These are phyloP conservation scores for Candida tropicalis DNA, from an alignment of 1,139 yeast genomes.

Conservation along the genomic window DNA sequence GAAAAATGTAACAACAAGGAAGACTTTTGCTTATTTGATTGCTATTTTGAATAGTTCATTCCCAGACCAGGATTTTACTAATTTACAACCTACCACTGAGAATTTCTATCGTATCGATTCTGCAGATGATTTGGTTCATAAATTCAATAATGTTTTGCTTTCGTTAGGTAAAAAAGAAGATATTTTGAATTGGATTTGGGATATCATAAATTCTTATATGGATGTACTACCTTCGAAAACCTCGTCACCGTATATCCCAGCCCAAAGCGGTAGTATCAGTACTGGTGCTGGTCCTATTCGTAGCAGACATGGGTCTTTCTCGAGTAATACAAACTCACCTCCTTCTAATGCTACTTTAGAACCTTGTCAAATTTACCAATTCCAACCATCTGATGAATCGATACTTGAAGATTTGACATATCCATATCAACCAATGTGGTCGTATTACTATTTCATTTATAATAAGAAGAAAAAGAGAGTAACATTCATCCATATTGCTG, in stretches of 20 bases:
- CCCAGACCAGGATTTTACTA: constrained; percentile 93
- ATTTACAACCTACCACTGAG: constrained; percentile 85
- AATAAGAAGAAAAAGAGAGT: constrained; percentile 91
- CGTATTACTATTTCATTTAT: constrained; percentile 88
- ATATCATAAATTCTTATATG: constrained; percentile 80
- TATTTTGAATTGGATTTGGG: constrained; percentile 77
- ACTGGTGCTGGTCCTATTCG: constrained; percentile 20
- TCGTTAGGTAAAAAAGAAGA: constrained; percentile 70
- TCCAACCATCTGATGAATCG: constrained; percentile 79
- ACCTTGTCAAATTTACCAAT: constrained; percentile 75
- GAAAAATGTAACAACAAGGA: constrained; percentile 78
- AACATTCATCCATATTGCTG: constrained; percentile 68
- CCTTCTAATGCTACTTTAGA: constrained; percentile 25
- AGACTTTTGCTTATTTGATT: constrained; percentile 86
- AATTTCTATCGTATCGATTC: constrained; percentile 45
- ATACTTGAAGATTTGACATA: constrained; percentile 66
- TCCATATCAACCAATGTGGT: constrained; percentile 84
- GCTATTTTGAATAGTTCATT: constrained; percentile 89
- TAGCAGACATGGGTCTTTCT: constrained; percentile 15
- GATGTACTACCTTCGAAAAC: constrained; percentile 53
- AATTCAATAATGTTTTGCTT: constrained; percentile 77
- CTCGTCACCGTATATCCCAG: constrained; percentile 22
- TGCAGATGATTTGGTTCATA: constrained; percentile 62
- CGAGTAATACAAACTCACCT: constrained; percentile 19
- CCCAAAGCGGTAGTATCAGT: constrained; percentile 12